These are phyloP conservation scores for Limonium bicolor DNA, from an alignment of 148 eudicot species.

Conservation along the genomic window DNA sequence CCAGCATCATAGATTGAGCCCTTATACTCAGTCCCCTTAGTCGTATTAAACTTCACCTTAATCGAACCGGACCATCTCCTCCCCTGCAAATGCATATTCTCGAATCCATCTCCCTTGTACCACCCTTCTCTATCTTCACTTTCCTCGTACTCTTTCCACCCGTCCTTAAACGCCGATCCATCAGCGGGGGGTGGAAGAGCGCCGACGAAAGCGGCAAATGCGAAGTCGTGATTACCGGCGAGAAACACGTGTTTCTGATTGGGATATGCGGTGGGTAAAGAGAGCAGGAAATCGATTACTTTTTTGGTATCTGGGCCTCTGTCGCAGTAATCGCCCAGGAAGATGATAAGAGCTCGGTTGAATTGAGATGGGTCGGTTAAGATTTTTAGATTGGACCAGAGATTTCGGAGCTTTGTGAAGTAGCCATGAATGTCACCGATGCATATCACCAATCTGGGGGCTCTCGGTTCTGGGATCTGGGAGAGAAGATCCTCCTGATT, in stretches of 20 bases:
- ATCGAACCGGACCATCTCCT: constrained; percentile 83
- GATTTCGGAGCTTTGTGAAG: constrained; percentile 38
- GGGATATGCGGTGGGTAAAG: constrained; percentile 51
- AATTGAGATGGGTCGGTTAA: constrained; percentile 35
- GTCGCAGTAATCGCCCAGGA: constrained; percentile 92
- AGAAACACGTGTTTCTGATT: constrained; percentile 65
- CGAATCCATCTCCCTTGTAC: constrained; percentile 61
- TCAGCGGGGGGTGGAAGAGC: constrained; percentile 33
- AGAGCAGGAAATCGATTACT: constrained; percentile 54
- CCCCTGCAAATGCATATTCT: constrained; percentile 80
- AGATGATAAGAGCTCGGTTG: constrained; percentile 39
- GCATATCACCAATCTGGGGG: too few species aligned
- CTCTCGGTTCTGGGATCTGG: too few species aligned
- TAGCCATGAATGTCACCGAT: constrained; percentile 78
- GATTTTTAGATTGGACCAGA: constrained; percentile 66
- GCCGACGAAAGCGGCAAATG: constrained; percentile 70
- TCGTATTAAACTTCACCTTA: constrained; percentile 33
- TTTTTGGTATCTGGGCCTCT: constrained; percentile 54
- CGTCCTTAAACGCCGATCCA: constrained; percentile 30
- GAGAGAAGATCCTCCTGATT: too few species aligned
- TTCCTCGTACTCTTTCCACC: constrained; percentile 53
- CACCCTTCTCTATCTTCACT: constrained; percentile 89
- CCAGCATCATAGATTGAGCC: constrained; percentile 82
- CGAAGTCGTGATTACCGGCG: constrained; percentile 73
- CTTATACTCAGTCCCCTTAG: constrained; percentile 46